Conservation (phyloP, 441 rosid species). For the Populus hybrid region DNA sequence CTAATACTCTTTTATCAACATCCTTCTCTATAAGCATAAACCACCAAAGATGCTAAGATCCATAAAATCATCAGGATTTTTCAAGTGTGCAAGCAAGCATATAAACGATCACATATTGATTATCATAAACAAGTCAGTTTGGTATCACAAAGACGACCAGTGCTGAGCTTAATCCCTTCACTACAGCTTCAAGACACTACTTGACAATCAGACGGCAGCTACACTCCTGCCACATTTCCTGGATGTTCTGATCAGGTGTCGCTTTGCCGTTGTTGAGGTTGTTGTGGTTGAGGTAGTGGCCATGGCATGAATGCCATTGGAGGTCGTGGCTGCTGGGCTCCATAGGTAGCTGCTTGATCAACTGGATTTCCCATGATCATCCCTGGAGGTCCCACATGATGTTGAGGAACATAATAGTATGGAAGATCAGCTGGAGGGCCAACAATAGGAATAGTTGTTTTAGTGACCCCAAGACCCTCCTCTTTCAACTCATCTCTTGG, state of each 20-base stretch:
- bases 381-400: constrained; percentile 45
- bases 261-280: constrained; percentile 40
- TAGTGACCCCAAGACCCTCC: constrained; percentile 79
- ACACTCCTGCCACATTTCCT: background rate
- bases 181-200: constrained; percentile 7
- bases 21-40: background rate
- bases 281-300: constrained; percentile 55
- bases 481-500: constrained; percentile 83
- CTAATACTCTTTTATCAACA: background rate
- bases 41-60: background rate
- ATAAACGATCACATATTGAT: background rate
- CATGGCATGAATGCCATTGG: constrained; percentile 55
- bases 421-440: constrained; percentile 65
- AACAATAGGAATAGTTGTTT: constrained; percentile 51
- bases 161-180: constrained; percentile 12
- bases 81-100: constrained; percentile 17
- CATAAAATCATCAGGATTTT: background rate
- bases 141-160: constrained; percentile 5
- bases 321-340: constrained; percentile 49
- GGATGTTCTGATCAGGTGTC: constrained; percentile 24
- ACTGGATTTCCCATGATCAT: constrained; percentile 67
- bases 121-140: constrained; percentile 15
- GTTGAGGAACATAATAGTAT: constrained; percentile 61
- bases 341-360: constrained; percentile 47
- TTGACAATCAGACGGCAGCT: background rate